Conservation (phyloP, 805 yeast genomes). For the Kodamaea sagamina region DNA sequence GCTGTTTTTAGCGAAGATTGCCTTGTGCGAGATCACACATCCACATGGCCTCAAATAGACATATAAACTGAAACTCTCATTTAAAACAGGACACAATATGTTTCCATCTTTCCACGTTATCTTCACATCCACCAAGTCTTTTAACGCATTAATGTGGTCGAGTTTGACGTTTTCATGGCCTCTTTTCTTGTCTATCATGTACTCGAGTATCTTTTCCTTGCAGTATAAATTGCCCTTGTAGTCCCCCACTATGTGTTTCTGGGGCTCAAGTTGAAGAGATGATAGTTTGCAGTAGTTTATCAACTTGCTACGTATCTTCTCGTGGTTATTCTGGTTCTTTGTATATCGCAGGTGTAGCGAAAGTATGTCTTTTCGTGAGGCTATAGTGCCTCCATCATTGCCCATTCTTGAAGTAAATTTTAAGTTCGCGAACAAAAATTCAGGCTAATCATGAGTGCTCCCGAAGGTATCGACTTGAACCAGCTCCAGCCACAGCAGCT, state of each 20-base stretch:
- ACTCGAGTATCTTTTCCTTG: conserved; percentile 62
- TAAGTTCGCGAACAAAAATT: neutral
- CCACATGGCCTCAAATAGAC: conserved; percentile 42
- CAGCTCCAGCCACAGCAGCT: conserved; percentile 82
- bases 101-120: conserved; percentile 22
- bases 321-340: conserved; percentile 21
- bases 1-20: conserved; percentile 9
- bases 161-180: neutral
- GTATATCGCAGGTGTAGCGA: conserved; percentile 22
- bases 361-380: conserved; percentile 54
- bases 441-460: conserved; percentile 3
- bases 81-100: conserved; percentile 34
- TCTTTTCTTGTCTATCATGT: conserved; percentile 39
- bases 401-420: conserved; percentile 21
- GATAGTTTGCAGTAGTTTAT: conserved; percentile 28
- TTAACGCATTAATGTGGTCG: conserved; percentile 25
- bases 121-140: conserved; percentile 29
- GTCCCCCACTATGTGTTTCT: conserved; percentile 63
- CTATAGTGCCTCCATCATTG: conserved; percentile 75
- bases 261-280: conserved; percentile 38
- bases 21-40: conserved; percentile 34
- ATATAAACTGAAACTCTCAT: conserved; percentile 16
- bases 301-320: conserved; percentile 8
- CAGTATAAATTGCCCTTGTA: conserved; percentile 64
- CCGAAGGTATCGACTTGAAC: conserved; percentile 49